Evolutionary conservation across 1,139 yeast species (phyloP).

Genomic region (Suhomyces bokatorum): DNA sequence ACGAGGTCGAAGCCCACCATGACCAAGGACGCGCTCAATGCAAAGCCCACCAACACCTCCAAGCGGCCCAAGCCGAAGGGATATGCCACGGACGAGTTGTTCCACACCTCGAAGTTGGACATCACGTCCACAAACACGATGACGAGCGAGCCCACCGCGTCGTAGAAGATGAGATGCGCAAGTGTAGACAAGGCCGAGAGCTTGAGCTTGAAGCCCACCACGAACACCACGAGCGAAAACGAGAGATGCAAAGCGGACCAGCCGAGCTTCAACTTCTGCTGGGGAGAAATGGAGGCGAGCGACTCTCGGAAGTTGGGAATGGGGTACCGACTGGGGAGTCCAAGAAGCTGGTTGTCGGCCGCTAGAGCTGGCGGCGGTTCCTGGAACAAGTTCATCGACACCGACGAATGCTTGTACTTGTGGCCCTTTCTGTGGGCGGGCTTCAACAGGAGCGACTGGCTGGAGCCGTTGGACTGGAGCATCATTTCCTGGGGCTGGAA

Average conservation of each 20-base stretch:
- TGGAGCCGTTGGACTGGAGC: constrained; percentile 32
- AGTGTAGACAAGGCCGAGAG: constrained; percentile 71
- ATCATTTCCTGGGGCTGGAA: constrained; percentile 46
- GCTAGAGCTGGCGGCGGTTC: constrained; percentile 67
- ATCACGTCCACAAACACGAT: constrained; percentile 74
- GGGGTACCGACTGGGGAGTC: constrained; percentile 77
- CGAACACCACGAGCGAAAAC: constrained; percentile 56
- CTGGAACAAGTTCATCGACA: constrained; percentile 91
- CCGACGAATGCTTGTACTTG: constrained; percentile 94
- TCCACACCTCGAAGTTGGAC: constrained; percentile 92
- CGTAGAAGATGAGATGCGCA: constrained; percentile 86
- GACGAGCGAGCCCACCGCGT: constrained; percentile 74
- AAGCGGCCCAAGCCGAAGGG: constrained; percentile 92
- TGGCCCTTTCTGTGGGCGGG: constrained; percentile 91
- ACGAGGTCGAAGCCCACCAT: constrained; percentile 90
- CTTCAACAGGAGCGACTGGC: constrained; percentile 35
- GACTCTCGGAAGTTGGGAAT: constrained; percentile 74
- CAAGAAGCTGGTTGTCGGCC: constrained; percentile 53
- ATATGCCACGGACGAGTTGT: constrained; percentile 72
- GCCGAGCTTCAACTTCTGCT: constrained; percentile 56
- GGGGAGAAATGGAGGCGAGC: constrained; percentile 49
- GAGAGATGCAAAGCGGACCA: constrained; percentile 71
- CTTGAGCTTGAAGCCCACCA: constrained; percentile 57
- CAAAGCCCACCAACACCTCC: constrained; percentile 87
- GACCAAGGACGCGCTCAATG: constrained; percentile 75